Evolutionary conservation across 352 stramenopile species (phyloP).

Genomic region (Phytophthora fragariaefolia): DNA sequence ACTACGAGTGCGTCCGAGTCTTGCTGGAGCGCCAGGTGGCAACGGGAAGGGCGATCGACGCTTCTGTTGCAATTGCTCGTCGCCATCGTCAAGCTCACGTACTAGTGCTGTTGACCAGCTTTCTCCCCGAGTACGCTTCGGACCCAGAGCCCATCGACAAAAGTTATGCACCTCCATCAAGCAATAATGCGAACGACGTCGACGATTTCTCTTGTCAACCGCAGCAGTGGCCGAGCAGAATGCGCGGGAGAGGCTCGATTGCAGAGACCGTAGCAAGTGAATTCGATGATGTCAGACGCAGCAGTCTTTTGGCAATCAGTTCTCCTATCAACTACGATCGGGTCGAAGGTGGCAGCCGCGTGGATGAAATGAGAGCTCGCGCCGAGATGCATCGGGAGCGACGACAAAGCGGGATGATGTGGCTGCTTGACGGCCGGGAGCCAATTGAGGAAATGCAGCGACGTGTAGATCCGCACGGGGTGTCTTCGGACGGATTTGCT

Average conservation of each 20-base stretch:
- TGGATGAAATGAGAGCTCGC: constrained; percentile 30
- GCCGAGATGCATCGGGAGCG: constrained; percentile 47
- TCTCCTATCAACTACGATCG: constrained; percentile 38
- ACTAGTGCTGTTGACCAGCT: constrained; percentile 75
- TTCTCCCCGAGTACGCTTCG: constrained; percentile 55
- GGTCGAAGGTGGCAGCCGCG: constrained; percentile 14
- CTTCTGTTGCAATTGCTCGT: constrained; percentile 57
- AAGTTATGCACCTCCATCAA: constrained; percentile 3
- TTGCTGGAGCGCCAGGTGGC: constrained; percentile 48
- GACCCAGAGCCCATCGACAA: constrained; percentile 35
- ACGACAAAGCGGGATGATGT: constrained; percentile 43
- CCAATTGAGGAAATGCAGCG: constrained; percentile 45
- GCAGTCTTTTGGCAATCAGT: constrained; percentile 25
- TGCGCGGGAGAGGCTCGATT: constrained; percentile 35
- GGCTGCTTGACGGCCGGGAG: constrained; percentile 47
- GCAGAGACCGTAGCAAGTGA: constrained; percentile 49
- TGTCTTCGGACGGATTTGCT: constrained; percentile 40
- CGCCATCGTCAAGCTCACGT: constrained; percentile 68
- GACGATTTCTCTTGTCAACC: constrained; percentile 5
- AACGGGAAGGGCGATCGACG: constrained; percentile 43
- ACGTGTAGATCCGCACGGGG: constrained; percentile 30
- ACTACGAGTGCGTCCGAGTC: constrained; percentile 75
- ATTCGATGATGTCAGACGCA: constrained; percentile 38
- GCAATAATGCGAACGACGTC: constrained; percentile 1
- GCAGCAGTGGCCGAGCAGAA: constrained; percentile 18